Base-by-base conservation (phyloP, 1,284 basidiomycete species). In the Coniophora puteana region DNA sequence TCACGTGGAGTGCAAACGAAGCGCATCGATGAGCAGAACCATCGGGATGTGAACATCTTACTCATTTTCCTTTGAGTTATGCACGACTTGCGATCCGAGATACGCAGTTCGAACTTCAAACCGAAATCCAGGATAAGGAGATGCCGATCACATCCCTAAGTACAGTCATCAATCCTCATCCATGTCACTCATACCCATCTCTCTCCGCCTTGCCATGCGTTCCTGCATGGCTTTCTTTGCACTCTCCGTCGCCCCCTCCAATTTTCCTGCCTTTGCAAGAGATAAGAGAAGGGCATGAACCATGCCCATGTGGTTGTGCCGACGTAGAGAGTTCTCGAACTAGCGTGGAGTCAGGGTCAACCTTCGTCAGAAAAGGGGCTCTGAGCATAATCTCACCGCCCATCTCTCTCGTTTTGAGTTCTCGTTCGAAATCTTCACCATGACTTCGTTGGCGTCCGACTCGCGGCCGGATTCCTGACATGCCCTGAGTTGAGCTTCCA, bases 301-400 rank as follows among this genome's bases (percentile, higher is more conserved):
- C 18, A 93, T 68, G 22, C 90, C 87, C 33, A 91, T 73, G 57
- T 90, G 86, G 54, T 92, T 93, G 57, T 93, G 89, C 54, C 80
- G 69, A 32, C 89, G 74, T 30, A 90, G 68, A 46, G 83, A 80
- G 62, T 91, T 91, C 62, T 91, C 87, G 49, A 91, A 89, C 83
- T 89, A 51, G 17, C 26, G 44, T 16, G 20, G 41, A 18, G 18
- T 18, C 20, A 36, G 31, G 20, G 6, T 23, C 8, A 20, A 41
- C 28, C 17, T 3, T 10, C 26, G n/a, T 35, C 30, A 35, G 13
- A 39, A 23, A 40, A 11, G 13, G 25, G 8, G 38, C 4, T 25
- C 47, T 51, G 10, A 59, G 40, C 20, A 69, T n/a, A n/a, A n/a
- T n/a, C 83, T 69, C 55, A 93, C 87, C 34, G 82, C 79, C 81